A percentile compares a stretch with the other conserved stretches of the same genome.
phyloP scores from a whole-genome alignment of 2,329 filamentous ascomycete species.

The Colletotrichum sp. region DNA sequence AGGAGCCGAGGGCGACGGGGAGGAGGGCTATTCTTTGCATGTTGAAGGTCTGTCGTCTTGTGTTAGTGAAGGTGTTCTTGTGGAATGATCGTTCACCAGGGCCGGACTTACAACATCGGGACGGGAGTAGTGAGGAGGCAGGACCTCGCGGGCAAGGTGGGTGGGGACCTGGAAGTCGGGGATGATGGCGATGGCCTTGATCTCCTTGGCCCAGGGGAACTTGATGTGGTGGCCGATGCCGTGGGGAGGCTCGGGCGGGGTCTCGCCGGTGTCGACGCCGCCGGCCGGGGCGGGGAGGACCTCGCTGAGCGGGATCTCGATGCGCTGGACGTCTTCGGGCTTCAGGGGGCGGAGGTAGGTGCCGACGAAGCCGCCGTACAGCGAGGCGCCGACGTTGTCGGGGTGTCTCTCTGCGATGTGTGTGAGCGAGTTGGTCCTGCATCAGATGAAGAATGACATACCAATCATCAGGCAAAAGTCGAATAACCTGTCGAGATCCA shows the following conservation, averaged over 20 bases:
- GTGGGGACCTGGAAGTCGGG: conserved; percentile 97
- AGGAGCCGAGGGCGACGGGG: conserved; percentile 86
- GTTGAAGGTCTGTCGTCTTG: conserved; percentile 74
- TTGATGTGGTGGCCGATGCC: conserved; percentile 97
- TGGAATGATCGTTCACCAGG: too few species aligned
- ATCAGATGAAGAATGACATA: conserved; percentile 33
- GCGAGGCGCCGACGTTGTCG: conserved; percentile 91
- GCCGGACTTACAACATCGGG: conserved; percentile 73
- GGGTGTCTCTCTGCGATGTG: conserved; percentile 73
- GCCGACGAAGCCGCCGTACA: conserved; percentile 96
- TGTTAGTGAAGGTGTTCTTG: neutral
- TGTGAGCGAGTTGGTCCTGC: neutral
- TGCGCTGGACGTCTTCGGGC: conserved; percentile 86
- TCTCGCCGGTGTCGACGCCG: conserved; percentile 86
- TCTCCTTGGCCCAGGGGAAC: conserved; percentile 91
- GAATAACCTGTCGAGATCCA: conserved; percentile 78
- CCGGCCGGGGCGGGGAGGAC: conserved; percentile 90
- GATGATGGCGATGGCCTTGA: conserved; percentile 97
- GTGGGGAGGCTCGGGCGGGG: conserved; percentile 84
- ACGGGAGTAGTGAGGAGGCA: conserved; percentile 80
- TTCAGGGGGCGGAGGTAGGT: conserved; percentile 94
- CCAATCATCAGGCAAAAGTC: conserved; percentile 98
- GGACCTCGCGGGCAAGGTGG: conserved; percentile 83
- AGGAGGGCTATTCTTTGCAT: conserved; percentile 91
- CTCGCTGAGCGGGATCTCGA: conserved; percentile 93